Evolutionary conservation across 2,329 filamentous ascomycete genomes (phyloP).

Genomic region (Drechslerella coelobrocha): DNA sequence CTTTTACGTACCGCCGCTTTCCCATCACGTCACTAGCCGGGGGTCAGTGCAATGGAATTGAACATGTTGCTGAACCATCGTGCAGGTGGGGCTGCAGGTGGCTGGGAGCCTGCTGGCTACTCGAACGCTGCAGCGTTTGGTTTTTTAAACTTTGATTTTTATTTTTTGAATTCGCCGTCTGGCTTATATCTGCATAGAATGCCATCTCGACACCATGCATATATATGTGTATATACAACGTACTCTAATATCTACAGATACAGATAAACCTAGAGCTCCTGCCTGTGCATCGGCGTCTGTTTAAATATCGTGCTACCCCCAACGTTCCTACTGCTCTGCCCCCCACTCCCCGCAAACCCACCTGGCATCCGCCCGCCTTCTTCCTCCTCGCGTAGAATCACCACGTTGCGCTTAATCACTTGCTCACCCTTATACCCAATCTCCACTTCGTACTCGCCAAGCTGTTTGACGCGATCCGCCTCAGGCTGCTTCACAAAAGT

Average conservation of each 20-base stretch:
- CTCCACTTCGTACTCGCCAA: constrained; percentile 64
- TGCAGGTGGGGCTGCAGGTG: neutral
- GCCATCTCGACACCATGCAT: no score
- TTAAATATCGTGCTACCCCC: neutral
- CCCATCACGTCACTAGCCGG: constrained; percentile 26
- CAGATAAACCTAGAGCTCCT: no score
- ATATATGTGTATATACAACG: neutral
- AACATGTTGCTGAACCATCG: no score
- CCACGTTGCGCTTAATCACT: constrained; percentile 59
- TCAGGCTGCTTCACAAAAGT: constrained; percentile 60
- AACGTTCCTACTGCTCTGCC: neutral
- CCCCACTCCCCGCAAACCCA: neutral
- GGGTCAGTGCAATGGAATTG: no score
- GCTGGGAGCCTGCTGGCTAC: no score
- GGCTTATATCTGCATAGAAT: no score
- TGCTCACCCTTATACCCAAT: constrained; percentile 62
- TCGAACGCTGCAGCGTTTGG: no score
- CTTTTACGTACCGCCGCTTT: neutral
- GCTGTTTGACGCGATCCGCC: constrained; percentile 62
- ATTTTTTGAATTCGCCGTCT: no score
- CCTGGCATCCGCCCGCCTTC: neutral
- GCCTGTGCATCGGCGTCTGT: no score
- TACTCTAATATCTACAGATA: constrained; percentile 3
- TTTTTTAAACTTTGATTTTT: no score
- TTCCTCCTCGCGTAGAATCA: constrained; percentile 59